Percentiles rank a stretch among this genome's conserved stretches.
phyloP scores from a whole-genome alignment of 225 moss, liverwort and hornwort genomes.

The Antitrichia curtipendula region DNA sequence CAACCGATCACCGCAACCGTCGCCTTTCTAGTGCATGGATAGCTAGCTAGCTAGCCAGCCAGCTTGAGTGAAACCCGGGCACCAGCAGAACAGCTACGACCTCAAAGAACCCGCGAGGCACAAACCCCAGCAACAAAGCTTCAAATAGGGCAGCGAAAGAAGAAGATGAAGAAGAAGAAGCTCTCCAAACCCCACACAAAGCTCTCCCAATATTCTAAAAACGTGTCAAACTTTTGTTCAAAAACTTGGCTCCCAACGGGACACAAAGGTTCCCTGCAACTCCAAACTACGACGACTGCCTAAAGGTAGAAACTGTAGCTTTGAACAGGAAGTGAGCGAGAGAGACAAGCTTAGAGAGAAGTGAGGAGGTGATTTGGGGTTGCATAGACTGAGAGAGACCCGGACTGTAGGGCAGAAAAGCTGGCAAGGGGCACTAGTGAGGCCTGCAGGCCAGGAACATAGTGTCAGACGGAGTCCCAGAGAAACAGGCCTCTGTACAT shows the following conservation, averaged over 20 bases:
- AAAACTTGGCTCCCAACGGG: not conserved
- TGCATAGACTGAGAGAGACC: not conserved
- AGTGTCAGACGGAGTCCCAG: not conserved
- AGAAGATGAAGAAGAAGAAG: not conserved
- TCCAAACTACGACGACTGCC: not conserved
- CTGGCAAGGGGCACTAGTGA: conserved; percentile 1
- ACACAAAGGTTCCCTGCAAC: not conserved
- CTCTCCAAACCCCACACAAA: not conserved
- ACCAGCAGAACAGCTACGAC: not conserved
- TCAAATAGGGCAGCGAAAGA: not conserved
- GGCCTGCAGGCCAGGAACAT: not conserved
- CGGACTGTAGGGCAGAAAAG: not conserved
- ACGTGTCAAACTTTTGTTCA: not conserved
- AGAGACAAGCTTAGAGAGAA: not conserved
- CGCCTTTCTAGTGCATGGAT: not conserved
- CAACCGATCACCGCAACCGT: not conserved
- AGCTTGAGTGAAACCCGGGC: not conserved
- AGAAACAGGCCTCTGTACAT: not conserved
- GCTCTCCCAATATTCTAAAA: not conserved
- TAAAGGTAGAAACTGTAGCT: not conserved
- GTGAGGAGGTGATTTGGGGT: not conserved
- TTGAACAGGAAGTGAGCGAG: not conserved
- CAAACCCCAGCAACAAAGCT: not conserved
- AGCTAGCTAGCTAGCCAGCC: not conserved
- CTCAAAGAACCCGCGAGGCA: not conserved